A percentile compares a stretch with the other conserved stretches of the same genome.
Evolutionary conservation across 257 asterid species (phyloP).

Genomic region (Fraxinus excelsior): DNA sequence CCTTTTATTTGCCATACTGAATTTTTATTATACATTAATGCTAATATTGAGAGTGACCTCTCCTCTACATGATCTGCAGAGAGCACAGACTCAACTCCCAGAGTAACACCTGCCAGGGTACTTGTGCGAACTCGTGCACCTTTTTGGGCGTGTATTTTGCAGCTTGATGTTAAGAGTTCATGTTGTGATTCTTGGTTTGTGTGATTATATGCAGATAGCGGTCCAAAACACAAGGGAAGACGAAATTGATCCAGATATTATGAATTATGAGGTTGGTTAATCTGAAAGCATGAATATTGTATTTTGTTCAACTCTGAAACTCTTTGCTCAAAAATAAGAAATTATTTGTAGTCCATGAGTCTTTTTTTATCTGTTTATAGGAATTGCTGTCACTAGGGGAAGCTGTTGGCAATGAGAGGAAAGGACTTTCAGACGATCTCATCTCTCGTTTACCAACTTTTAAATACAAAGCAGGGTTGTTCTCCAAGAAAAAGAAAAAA

Average conservation of each 20-base stretch:
- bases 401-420: conserved; percentile 72
- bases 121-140: conserved; percentile 19
- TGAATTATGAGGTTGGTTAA: conserved; percentile 84
- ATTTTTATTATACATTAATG: neutral
- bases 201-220: conserved; percentile 42
- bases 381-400: conserved; percentile 85
- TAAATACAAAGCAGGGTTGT: conserved; percentile 61
- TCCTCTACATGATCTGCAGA: conserved; percentile 43
- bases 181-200: conserved; percentile 9
- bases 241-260: conserved; percentile 72
- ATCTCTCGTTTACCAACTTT: conserved; percentile 74
- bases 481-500: conserved; percentile 45
- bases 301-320: neutral
- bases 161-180: conserved; percentile 17
- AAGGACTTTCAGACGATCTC: conserved; percentile 73
- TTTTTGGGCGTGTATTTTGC: conserved; percentile 22
- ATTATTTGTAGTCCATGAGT: neutral
- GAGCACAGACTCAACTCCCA: conserved; percentile 41
- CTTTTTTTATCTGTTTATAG: conserved; percentile 36
- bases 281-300: neutral
- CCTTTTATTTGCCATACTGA: neutral
- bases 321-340: conserved; percentile 2
- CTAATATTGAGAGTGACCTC: conserved; percentile 9
- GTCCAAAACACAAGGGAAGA: conserved; percentile 52
- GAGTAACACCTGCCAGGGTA: conserved; percentile 51